Percentiles rank a stretch among this genome's conserved stretches.
Evolutionary conservation across 2,329 filamentous ascomycete genomes (phyloP).

Genomic region (Ceratocystis smalleyi): DNA sequence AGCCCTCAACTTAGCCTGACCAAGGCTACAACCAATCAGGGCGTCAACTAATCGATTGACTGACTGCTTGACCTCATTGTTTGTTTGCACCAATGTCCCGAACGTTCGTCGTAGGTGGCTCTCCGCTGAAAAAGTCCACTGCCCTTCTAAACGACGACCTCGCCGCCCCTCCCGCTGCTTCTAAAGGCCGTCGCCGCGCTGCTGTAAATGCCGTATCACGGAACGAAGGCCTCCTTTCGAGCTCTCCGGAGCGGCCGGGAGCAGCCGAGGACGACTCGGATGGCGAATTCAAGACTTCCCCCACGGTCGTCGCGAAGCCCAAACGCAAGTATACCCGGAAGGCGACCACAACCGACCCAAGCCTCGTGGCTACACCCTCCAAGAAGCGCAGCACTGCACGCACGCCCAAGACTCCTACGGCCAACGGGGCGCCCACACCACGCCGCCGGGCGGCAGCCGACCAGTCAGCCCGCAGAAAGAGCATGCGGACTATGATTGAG

Average conservation of each 20-base stretch:
- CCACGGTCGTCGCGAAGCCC: not conserved
- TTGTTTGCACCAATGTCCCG: conserved; percentile 10
- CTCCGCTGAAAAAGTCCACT: conserved; percentile 12
- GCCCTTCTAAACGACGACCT: not conserved
- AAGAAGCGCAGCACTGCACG: conserved; percentile 25
- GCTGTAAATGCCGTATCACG: not conserved
- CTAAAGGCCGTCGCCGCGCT: conserved; percentile 10
- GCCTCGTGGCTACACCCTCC: conserved; percentile 22
- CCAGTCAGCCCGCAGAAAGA: conserved; percentile 75
- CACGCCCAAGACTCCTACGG: conserved; percentile 20
- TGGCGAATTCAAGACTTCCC: conserved; percentile 8
- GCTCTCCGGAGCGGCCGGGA: conserved; percentile 6
- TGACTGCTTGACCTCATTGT: not conserved
- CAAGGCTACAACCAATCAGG: not conserved
- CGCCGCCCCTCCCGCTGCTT: conserved; percentile 1
- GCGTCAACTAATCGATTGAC: not conserved
- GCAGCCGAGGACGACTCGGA: conserved; percentile 11
- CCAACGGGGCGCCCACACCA: conserved; percentile 36
- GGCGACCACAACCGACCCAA: conserved; percentile 11
- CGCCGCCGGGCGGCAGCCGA: conserved; percentile 56
- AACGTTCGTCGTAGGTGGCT: conserved; percentile 18
- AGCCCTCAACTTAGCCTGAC: not conserved
- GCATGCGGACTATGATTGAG: conserved; percentile 59
- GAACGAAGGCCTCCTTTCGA: conserved; percentile 6
- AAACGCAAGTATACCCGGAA: conserved; percentile 11